A percentile compares a stretch with the other conserved stretches of the same genome.
Conservation (phyloP, 106 monocot species). For the Cymbidium sinense region DNA sequence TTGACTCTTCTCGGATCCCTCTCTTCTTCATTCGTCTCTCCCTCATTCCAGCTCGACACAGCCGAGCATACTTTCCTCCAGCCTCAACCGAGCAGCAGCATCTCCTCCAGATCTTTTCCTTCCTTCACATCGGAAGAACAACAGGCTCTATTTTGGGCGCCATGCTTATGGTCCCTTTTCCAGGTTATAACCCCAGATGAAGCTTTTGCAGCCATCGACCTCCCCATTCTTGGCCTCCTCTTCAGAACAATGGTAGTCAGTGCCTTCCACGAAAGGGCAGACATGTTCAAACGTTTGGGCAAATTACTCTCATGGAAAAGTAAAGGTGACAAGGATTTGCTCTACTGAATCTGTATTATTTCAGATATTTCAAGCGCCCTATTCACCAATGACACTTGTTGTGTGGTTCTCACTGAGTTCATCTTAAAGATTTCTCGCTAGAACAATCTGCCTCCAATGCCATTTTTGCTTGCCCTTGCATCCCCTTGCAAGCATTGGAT, state of each 20-base stretch:
- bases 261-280: slow-evolving; percentile 66
- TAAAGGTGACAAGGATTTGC: slow-evolving; percentile 60
- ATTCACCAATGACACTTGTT: slow-evolving; percentile 88
- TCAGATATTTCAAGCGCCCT: slow-evolving; percentile 71
- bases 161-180: slow-evolving; percentile 82
- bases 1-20: no score
- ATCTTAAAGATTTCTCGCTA: slow-evolving; percentile 64
- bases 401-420: no score
- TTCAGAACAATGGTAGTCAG: slow-evolving; percentile 95
- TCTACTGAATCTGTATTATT: slow-evolving; percentile 58
- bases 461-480: slow-evolving; percentile 82
- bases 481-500: slow-evolving; percentile 87
- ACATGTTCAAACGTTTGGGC: slow-evolving; percentile 75
- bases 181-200: slow-evolving; percentile 59
- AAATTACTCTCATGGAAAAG: slow-evolving; percentile 68
- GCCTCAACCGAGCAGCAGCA: no score
- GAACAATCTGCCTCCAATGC: slow-evolving; percentile 71
- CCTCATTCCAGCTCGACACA: no score
- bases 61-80: no score
- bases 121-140: slow-evolving; percentile 77
- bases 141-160: slow-evolving; percentile 74
- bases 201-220: slow-evolving; percentile 72
- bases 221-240: no score
- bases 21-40: no score
- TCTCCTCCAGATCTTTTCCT: no score